A percentile compares a stretch with the other conserved stretches of the same genome.
These are phyloP conservation scores for Nakataea oryzae DNA, from an alignment of 2,329 filamentous ascomycete genomes.

Conservation along the genomic window DNA sequence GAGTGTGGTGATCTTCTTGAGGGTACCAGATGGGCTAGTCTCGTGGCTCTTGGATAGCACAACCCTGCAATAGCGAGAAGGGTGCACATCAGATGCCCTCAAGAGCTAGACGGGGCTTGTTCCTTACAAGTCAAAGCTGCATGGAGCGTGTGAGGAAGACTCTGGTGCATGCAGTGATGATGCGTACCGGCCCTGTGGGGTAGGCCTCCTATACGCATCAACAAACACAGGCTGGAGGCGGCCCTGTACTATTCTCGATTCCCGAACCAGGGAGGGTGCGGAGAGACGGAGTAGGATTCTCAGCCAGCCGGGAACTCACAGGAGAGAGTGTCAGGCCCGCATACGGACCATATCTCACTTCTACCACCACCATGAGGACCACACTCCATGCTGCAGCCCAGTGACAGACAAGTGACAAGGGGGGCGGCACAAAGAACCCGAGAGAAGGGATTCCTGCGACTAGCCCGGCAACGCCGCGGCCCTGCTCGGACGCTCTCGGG, in stretches of 20 bases:
- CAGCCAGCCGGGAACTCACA: neutral
- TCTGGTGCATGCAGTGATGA: neutral
- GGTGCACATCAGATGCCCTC: too few species aligned
- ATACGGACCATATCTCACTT: neutral
- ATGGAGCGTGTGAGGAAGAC: neutral
- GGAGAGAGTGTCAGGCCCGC: neutral
- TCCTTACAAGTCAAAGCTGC: neutral
- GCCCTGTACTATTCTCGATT: neutral
- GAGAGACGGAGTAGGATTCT: neutral
- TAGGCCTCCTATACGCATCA: neutral
- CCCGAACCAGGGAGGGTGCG: neutral
- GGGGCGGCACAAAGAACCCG: neutral
- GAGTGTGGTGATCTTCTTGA: neutral
- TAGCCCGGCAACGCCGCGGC: neutral
- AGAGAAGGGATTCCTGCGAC: neutral
- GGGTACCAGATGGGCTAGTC: neutral
- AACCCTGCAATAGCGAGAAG: neutral
- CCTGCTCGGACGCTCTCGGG: neutral
- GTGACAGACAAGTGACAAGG: neutral
- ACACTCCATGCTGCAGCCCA: neutral
- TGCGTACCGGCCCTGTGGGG: neutral
- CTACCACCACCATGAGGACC: neutral
- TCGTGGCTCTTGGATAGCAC: neutral
- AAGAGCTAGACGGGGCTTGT: neutral
- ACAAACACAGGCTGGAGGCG: neutral